Base-by-base conservation (phyloP, 305 asterid genomes). In the Fraxinus floribunda region DNA sequence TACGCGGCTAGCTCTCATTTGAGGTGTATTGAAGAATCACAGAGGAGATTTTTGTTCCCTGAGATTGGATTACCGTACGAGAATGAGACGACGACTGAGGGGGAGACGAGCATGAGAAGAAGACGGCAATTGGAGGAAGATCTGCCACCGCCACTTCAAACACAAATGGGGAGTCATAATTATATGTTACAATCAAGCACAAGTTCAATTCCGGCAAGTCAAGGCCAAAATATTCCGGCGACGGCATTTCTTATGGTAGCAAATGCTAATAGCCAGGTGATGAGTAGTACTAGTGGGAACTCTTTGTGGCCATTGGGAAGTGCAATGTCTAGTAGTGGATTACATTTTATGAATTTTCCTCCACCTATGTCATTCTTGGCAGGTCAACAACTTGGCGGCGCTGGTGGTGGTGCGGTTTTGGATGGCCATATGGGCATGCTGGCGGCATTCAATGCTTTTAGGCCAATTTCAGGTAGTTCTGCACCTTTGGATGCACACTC, bases 361-460 rank as follows among this genome's bases (percentile, higher is more conserved):
- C 57, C 91, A 8, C 87, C 90, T 2, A 18, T 82, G 80, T 82
- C 91, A 26, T 39, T 87, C 49, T 70, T 84, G 26, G 89, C 87
- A 10, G 91, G 87, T 52, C 90, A 87, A 44, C 90, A 80, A 6
- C 81, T 81, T 9, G 82, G 85, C 0, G 83, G 84, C 1, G 84
- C 80, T 11, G 81, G 83, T n/a, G 39, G 39, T 36, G 39, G 39
- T 36, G 39, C 76, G 85, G 87, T n/a, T 18, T 83, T 34, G 39
- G 94, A 91, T 11, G 91, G 92, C 4, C 91, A 90, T 76, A 30
- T 89, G 24, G 90, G 92, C 57, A 90, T 89, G 93, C 83, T 88
- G 0, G 87, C 93, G 0, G 91, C 87, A 6, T 81, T 92, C 9
- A 90, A 87, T 24, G 81, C 86, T 0, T 92, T 87, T 32, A 77